Evolutionary conservation across 495 filamentous ascomycete genomes (phyloP), one percentile per base, ranked within the genome.

Genomic region (Aspergillus bridgeri): DNA sequence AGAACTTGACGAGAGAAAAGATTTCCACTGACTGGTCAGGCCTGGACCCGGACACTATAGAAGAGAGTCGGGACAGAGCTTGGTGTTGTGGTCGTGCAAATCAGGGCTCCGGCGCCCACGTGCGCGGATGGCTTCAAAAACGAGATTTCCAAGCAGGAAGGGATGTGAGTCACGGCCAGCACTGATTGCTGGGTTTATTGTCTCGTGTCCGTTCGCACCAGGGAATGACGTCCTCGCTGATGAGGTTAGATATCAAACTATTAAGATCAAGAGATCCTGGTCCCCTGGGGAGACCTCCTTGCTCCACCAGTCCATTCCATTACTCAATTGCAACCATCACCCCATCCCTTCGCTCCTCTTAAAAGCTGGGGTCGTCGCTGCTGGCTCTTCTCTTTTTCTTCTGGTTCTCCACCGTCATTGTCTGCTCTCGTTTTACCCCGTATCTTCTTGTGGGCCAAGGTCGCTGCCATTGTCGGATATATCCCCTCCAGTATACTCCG

Each of bases 271-370:
- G 13, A 38, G 33, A 38, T 38, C 33, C 33, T 38, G 8, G 3
- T 3, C 33, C 33, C 33, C 33, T 11, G 33, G 33, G 33, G 9
- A 38, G 3, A 15, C 33, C 17, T 9, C 33, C 33, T 38, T 38
- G 33, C 33, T 38, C 33, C 33, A 38, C 33, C 33, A 13, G 33
- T 4, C 33, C 33, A 38, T 38, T 38, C 11, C 44, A 56, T 56
- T 56, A 56, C 54, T 23, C 54, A 56, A 56, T 42, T 15, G 25
- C 25, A 56, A 54, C 52, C 52, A 54, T 54, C 52, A 49, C 54
- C 44, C 54, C 54, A 56, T 56, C 54, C 54, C 54, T 56, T 42
- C 54, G 50, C 50, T 56, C 54, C 33, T 20, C 45, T 49, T 33
- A 48, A 21, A 50, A 49, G 15, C 25, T 48, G 23, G 24, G 19